phyloP scores from a whole-genome alignment of 1,284 basidiomycete genomes.

The Ustilago xerochloae region DNA sequence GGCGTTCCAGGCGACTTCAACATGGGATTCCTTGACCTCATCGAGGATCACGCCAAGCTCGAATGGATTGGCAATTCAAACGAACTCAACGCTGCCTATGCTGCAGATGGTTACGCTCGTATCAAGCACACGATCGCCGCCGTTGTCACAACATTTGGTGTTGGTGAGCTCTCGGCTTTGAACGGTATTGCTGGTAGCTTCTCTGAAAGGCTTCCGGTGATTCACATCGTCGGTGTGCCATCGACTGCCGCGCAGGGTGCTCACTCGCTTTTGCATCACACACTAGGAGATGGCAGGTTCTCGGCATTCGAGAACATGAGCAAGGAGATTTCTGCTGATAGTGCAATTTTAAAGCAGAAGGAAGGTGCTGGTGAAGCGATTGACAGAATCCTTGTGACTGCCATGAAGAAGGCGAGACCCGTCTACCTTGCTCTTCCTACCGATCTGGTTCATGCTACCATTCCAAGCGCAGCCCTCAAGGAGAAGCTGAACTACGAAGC shows the following conservation, averaged over 20 bases:
- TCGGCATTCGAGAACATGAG: slow-evolving; percentile 83
- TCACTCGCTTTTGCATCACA: slow-evolving; percentile 69
- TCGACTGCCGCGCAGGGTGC: slow-evolving; percentile 77
- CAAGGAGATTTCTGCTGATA: slow-evolving; percentile 79
- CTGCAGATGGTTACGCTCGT: slow-evolving; percentile 93
- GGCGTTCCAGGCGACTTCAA: slow-evolving; percentile 95
- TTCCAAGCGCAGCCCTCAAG: slow-evolving; percentile 76
- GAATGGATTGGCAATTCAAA: slow-evolving; percentile 82
- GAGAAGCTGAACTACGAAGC: slow-evolving; percentile 69
- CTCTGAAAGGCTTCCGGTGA: slow-evolving; percentile 88
- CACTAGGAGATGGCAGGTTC: slow-evolving; percentile 69
- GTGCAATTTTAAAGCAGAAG: slow-evolving; percentile 70
- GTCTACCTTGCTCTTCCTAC: slow-evolving; percentile 90
- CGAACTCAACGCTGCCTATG: slow-evolving; percentile 76
- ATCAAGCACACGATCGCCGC: slow-evolving; percentile 63
- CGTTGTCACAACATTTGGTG: slow-evolving; percentile 78
- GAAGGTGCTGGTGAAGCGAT: slow-evolving; percentile 74
- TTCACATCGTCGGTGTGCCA: slow-evolving; percentile 90
- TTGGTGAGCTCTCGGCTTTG: slow-evolving; percentile 78
- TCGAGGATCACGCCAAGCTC: slow-evolving; percentile 82
- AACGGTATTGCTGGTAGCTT: slow-evolving; percentile 71
- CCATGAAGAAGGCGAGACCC: slow-evolving; percentile 79
- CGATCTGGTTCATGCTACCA: slow-evolving; percentile 79
- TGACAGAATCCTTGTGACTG: slow-evolving; percentile 81
- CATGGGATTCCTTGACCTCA: slow-evolving; percentile 77